Percentiles rank a stretch among this genome's conserved stretches.
phyloP scores from a whole-genome alignment of 768 basidiomycete genomes.

The Pleurotus tuber-regium region DNA sequence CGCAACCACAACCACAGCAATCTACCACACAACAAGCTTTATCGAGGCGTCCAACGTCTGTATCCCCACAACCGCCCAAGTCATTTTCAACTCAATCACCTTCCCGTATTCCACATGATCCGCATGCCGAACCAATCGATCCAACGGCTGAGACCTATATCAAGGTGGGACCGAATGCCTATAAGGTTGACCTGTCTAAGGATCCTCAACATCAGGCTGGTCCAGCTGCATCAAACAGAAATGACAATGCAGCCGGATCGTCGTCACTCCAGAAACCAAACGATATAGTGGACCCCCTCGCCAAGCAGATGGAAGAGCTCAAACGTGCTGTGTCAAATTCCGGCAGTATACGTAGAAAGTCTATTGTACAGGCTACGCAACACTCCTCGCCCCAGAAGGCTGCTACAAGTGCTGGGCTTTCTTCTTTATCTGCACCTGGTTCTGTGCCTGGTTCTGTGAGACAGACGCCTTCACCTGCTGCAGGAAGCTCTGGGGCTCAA shows the following conservation, averaged over 20 bases:
- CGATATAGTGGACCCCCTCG: conserved; percentile 55
- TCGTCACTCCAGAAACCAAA: conserved; percentile 26
- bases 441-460: conserved; percentile 20
- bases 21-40: neutral
- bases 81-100: conserved; percentile 20
- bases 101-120: conserved; percentile 42
- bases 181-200: conserved; percentile 60
- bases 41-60: conserved; percentile 11
- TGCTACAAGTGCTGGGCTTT: conserved; percentile 16
- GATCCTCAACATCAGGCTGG: conserved; percentile 57
- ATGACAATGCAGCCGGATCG: conserved; percentile 15
- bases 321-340: conserved; percentile 43
- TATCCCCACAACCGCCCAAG: conserved; percentile 19
- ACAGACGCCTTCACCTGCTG: conserved; percentile 16
- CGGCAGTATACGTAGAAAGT: conserved; percentile 47
- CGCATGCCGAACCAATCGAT: conserved; percentile 58
- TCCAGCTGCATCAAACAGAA: conserved; percentile 24
- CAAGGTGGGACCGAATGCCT: conserved; percentile 65
- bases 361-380: conserved; percentile 19
- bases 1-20: neutral
- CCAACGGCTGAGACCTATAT: conserved; percentile 66
- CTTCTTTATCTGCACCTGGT: conserved; percentile 32
- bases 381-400: conserved; percentile 23
- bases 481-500: conserved; percentile 20
- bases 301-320: conserved; percentile 63